Conservation (phyloP, 176 grass and related monocot genomes). For the Cenchrus americanus region DNA sequence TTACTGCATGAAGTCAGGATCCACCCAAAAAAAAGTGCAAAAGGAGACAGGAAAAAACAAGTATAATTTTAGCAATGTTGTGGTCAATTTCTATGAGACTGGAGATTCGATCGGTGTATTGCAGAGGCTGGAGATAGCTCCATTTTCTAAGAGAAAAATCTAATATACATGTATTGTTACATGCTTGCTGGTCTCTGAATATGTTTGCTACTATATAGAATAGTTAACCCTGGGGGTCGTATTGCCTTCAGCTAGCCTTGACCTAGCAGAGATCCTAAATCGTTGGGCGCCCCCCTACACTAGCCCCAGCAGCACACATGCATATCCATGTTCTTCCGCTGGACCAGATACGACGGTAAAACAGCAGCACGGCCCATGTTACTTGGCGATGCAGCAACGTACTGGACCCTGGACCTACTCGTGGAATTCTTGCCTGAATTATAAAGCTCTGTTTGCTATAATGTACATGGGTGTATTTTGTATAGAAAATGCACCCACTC, state of each 20-base stretch:
- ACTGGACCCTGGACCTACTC: neutral
- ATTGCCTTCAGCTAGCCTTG: neutral
- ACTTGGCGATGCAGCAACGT: neutral
- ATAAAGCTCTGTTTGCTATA: too few species aligned
- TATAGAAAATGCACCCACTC: too few species aligned
- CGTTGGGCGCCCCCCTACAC: neutral
- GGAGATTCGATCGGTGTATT: too few species aligned
- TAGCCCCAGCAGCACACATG: conserved; percentile 4
- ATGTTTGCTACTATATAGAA: neutral
- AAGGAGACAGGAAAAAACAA: neutral
- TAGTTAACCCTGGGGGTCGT: neutral
- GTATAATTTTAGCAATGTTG: neutral
- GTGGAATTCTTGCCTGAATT: neutral
- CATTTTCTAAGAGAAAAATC: too few species aligned
- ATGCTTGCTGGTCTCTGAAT: neutral
- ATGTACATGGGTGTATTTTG: too few species aligned
- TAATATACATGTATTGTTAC: neutral
- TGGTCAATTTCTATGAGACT: neutral
- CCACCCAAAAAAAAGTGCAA: neutral
- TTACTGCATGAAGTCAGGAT: conserved; percentile 7
- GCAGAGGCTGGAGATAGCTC: too few species aligned
- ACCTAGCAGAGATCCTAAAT: conserved; percentile 30
- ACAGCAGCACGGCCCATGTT: neutral
- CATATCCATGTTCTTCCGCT: neutral
- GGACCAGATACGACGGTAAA: conserved; percentile 16